Conservation (phyloP, 2,329 filamentous ascomycete genomes). For the Zopfia rhizophila region DNA sequence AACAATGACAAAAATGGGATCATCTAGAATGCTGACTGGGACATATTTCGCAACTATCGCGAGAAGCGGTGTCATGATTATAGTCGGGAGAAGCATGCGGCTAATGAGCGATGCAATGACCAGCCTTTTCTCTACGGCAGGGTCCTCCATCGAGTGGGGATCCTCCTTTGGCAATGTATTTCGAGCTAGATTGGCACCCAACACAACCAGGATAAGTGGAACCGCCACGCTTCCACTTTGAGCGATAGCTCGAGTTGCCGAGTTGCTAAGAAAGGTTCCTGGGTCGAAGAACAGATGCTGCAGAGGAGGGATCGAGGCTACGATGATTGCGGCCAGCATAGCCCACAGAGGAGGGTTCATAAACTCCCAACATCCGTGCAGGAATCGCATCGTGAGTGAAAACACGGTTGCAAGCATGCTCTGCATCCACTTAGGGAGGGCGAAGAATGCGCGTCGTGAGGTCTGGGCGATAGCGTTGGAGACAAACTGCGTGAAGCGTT, state of each 20-base stretch:
- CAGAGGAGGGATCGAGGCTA: slow-evolving; percentile 85
- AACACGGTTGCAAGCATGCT: slow-evolving; percentile 57
- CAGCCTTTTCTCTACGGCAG: slow-evolving; percentile 75
- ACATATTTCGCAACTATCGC: slow-evolving; percentile 90
- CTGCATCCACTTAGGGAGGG: slow-evolving; percentile 65
- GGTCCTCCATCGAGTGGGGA: slow-evolving; percentile 75
- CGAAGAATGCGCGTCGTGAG: slow-evolving; percentile 55
- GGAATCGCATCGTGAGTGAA: slow-evolving; percentile 61
- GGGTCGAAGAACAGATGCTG: slow-evolving; percentile 89
- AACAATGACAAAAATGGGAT: slow-evolving; percentile 97
- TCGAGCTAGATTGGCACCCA: slow-evolving; percentile 92
- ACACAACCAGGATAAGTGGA: slow-evolving; percentile 91
- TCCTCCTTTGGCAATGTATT: slow-evolving; percentile 82
- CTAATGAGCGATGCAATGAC: slow-evolving; percentile 86
- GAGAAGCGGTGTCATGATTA: slow-evolving; percentile 91
- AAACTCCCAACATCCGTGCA: slow-evolving; percentile 82
- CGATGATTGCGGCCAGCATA: slow-evolving; percentile 89
- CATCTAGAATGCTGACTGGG: slow-evolving; percentile 91
- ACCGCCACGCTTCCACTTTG: slow-evolving; percentile 93
- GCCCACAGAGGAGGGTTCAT: slow-evolving; percentile 99
- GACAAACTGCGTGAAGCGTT: slow-evolving; percentile 33
- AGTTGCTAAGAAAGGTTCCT: slow-evolving; percentile 91
- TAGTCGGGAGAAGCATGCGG: slow-evolving; percentile 90
- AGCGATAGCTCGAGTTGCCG: slow-evolving; percentile 84
- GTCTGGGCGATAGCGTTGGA: slow-evolving; percentile 40